These are phyloP conservation scores for Hura crepitans DNA, from an alignment of 441 rosid genomes.

Conservation along the genomic window DNA sequence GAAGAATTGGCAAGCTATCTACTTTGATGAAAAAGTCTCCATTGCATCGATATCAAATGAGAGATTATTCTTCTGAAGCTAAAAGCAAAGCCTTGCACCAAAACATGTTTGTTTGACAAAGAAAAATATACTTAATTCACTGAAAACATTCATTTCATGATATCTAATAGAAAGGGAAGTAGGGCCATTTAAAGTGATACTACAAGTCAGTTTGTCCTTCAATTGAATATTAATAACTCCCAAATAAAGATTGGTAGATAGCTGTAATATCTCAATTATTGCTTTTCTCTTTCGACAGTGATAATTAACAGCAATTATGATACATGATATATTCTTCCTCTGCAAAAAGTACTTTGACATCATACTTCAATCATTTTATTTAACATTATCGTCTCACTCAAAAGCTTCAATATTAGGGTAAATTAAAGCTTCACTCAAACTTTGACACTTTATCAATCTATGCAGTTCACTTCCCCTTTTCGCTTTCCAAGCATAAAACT, in stretches of 20 bases:
- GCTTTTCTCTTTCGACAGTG: neutral
- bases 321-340: neutral
- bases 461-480: slow-evolving; percentile 1
- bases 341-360: neutral
- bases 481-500: neutral
- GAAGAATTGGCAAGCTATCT: slow-evolving; percentile 1
- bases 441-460: neutral
- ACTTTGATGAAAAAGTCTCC: slow-evolving; percentile 2
- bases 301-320: neutral
- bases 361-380: neutral
- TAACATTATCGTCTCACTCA: neutral
- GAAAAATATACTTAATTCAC: neutral
- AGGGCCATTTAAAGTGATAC: neutral
- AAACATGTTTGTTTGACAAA: neutral
- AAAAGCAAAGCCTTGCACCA: neutral
- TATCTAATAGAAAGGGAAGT: neutral
- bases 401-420: neutral
- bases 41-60: neutral
- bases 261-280: neutral
- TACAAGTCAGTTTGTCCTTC: neutral
- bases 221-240: neutral
- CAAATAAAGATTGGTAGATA: neutral
- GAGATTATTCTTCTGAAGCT: slow-evolving; percentile 3
- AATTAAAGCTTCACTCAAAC: neutral
- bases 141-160: neutral